Conservation (phyloP, 169 alveolate genomes). For the Cryptosporidium tyzzeri region DNA sequence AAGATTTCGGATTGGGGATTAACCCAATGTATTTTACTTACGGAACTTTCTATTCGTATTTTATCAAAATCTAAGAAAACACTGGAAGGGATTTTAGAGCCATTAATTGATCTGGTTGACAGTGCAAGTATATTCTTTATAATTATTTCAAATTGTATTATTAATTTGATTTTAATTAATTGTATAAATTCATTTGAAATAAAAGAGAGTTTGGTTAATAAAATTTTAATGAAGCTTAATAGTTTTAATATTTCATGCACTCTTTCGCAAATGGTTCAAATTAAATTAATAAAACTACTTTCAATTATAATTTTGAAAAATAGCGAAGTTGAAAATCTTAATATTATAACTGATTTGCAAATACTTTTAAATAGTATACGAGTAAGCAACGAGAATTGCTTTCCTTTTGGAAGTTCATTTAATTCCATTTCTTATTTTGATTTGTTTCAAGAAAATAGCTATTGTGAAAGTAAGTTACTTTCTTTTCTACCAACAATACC, state of each 20-base stretch:
- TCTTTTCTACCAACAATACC: slow-evolving; percentile 14
- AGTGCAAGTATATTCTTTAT: neutral
- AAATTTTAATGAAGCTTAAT: slow-evolving; percentile 18
- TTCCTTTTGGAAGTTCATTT: slow-evolving; percentile 71
- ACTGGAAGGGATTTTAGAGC: neutral
- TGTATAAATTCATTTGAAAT: slow-evolving; percentile 39
- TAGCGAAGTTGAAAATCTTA: neutral
- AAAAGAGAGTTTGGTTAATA: neutral
- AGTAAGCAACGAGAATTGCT: neutral
- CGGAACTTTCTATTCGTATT: slow-evolving; percentile 41
- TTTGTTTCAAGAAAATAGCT: neutral
- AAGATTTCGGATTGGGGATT: slow-evolving; percentile 48
- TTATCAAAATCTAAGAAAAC: neutral
- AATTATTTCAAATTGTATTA: slow-evolving; percentile 34
- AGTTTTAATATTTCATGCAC: neutral
- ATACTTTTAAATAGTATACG: neutral
- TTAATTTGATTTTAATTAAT: slow-evolving; percentile 14
- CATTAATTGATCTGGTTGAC: slow-evolving; percentile 1
- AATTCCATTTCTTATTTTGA: slow-evolving; percentile 29
- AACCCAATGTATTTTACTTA: slow-evolving; percentile 1
- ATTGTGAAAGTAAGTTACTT: neutral
- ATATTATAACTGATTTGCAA: slow-evolving; percentile 13
- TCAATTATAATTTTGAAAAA: slow-evolving; percentile 28
- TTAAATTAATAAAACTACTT: slow-evolving; percentile 36
- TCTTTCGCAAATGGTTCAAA: neutral